Percentiles rank a stretch among this genome's conserved stretches.
Evolutionary conservation across 345 rosid genomes (phyloP).

Genomic region (Moringa oleifera): DNA sequence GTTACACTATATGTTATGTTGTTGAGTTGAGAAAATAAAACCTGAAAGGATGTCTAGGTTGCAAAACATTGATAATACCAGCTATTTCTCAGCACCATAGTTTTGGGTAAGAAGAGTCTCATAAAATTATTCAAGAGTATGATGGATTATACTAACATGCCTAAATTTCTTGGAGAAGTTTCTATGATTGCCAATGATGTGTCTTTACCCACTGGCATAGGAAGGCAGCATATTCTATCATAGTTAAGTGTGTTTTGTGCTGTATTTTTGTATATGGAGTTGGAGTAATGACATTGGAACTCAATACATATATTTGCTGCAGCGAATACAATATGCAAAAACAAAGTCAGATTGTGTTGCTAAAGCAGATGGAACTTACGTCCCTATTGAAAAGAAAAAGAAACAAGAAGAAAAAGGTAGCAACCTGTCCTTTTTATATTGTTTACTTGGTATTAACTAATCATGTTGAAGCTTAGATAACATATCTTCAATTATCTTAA

Average conservation of each 20-base stretch:
- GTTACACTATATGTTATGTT: too few relatives aligned
- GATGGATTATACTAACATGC: not conserved
- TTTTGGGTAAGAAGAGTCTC: not conserved
- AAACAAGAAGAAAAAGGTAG: slow-evolving; percentile 93
- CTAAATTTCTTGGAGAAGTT: not conserved
- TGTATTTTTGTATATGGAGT: not conserved
- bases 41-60: not conserved
- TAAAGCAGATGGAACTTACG: slow-evolving; percentile 77
- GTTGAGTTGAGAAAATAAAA: not conserved
- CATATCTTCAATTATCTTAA: not conserved
- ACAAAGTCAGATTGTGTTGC: slow-evolving; percentile 81
- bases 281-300: slow-evolving; percentile 8
- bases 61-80: not conserved
- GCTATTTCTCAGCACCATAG: not conserved
- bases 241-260: not conserved
- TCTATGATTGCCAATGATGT: not conserved
- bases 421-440: too few relatives aligned
- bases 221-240: not conserved
- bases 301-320: slow-evolving; percentile 23
- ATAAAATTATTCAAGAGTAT: not conserved
- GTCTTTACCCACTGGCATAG: not conserved
- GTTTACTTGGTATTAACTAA: not conserved
- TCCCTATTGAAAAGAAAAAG: slow-evolving; percentile 84
- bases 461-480: not conserved
- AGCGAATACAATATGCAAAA: slow-evolving; percentile 92